phyloP scores from a whole-genome alignment of 768 basidiomycete species.

The Candolleomyces efflorescens region DNA sequence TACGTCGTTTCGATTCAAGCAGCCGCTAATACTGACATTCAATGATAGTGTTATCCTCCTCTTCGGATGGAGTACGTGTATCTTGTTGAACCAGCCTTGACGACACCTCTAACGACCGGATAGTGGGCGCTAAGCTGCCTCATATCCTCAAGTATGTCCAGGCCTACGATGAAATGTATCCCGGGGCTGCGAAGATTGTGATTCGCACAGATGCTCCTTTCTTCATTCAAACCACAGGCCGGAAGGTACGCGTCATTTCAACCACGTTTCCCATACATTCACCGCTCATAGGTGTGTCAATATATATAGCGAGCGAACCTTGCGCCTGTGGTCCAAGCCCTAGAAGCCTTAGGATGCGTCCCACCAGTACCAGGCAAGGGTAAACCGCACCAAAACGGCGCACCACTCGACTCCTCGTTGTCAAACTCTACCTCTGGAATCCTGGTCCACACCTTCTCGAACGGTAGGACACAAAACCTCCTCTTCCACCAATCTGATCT shows the following conservation, averaged over 20 bases:
- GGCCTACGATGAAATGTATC: constrained; percentile 37
- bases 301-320: constrained; percentile 24
- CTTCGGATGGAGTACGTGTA: constrained; percentile 44
- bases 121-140: constrained; percentile 42
- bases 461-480: constrained; percentile 26
- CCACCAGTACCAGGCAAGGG: constrained; percentile 8
- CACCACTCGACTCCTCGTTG: constrained; percentile 4
- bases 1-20: neutral
- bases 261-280: neutral
- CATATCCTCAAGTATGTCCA: constrained; percentile 45
- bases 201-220: constrained; percentile 32
- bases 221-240: constrained; percentile 28
- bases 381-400: neutral
- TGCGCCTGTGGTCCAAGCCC: constrained; percentile 30
- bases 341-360: constrained; percentile 34
- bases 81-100: neutral
- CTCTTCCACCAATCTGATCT: neutral
- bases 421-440: constrained; percentile 24
- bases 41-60: constrained; percentile 33
- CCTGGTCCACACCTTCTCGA: constrained; percentile 45
- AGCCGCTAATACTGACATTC: neutral
- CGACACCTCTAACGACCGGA: neutral
- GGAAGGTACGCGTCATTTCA: constrained; percentile 24
- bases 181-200: constrained; percentile 37
- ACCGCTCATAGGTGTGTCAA: neutral